Evolutionary conservation across 2,329 filamentous ascomycete species (phyloP), one percentile per base, ranked within the genome.

Genomic region (Alternaria arborescens): DNA sequence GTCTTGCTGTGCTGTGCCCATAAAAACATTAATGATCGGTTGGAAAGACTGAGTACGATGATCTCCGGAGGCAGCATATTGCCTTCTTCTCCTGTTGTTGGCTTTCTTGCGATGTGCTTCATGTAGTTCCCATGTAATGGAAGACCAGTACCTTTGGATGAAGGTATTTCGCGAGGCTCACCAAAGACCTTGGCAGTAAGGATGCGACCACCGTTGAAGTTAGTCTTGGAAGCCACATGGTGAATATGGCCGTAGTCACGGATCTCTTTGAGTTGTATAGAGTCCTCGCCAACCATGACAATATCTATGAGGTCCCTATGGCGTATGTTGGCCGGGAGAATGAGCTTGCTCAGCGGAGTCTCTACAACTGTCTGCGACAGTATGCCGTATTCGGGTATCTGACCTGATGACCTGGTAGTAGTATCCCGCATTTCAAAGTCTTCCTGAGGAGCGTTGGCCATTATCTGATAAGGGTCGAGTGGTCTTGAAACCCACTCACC

Each of bases 211-310:
- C 88, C 86, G 55, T 89, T 88, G 75, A 98, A 94, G 74, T 97
- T 89, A 41, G 85, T 84, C 77, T 94, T 96, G 61, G 87, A 86
- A n/a, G 86, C 83, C n/a, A 97, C 83, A 71, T 93, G 88, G 65
- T 89, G 87, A 24, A 97, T 84, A 70, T 91, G 89, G 1, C 89
- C 89, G 72, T 91, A 87, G 44, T 83, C 82, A 5, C 84, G 83
- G 3, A 95, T 85, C 75, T 97, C 91, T 69, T 89, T 91, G 65
- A 98, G 88, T 67, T 94, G 90, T 44, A 99, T 86, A 69, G 88
- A 92, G 64, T 91, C 86, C 67, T 97, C 91, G 55, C 93, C 92
- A 58, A 99, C 85, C 70, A 97, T 93, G 38, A 94, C 89, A 65
- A 97, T 87, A 80, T 98, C 94, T 68, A 95, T 93, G 61, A 88